A percentile compares a stretch with the other conserved stretches of the same genome.
phyloP scores from a whole-genome alignment of 2,329 filamentous ascomycete genomes.

The Periconia digitata region DNA sequence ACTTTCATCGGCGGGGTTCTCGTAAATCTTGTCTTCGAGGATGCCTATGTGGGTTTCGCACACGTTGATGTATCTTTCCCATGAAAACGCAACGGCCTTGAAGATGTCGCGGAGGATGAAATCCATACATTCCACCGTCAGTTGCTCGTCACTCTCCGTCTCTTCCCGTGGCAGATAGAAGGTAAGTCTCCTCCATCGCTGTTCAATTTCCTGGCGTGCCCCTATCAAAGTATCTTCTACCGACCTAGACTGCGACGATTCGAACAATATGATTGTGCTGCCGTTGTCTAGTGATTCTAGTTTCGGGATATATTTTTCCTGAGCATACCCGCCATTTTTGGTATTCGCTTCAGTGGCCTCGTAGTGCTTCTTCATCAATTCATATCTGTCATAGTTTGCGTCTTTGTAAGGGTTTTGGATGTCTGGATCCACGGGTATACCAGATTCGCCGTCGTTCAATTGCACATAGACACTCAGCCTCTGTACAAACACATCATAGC shows the following conservation, averaged over 20 bases:
- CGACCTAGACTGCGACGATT: conserved; percentile 51
- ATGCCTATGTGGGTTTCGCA: conserved; percentile 54
- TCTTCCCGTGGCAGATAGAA: conserved; percentile 53
- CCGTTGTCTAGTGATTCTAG: conserved; percentile 51
- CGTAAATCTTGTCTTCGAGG: conserved; percentile 51
- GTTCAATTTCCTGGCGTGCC: conserved; percentile 53
- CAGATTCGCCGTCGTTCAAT: conserved; percentile 46
- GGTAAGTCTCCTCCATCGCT: conserved; percentile 55
- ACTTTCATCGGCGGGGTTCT: conserved; percentile 56
- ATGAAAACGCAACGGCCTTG: conserved; percentile 48
- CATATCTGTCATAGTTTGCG: conserved; percentile 37
- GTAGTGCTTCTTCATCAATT: conserved; percentile 32
- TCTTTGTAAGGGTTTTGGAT: conserved; percentile 51
- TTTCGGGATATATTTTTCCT: conserved; percentile 43
- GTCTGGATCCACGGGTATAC: conserved; percentile 43
- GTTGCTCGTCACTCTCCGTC: conserved; percentile 44
- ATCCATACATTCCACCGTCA: conserved; percentile 54
- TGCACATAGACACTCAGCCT: conserved; percentile 55
- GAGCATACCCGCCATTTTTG: conserved; percentile 6
- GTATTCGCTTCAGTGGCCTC: conserved; percentile 27
- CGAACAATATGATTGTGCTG: conserved; percentile 55
- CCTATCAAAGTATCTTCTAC: conserved; percentile 54
- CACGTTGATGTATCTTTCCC: conserved; percentile 50
- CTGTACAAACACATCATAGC: conserved; percentile 54
- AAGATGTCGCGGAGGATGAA: conserved; percentile 54